phyloP scores from a whole-genome alignment of 176 grass and related monocot species.

The Musa itinerans region DNA sequence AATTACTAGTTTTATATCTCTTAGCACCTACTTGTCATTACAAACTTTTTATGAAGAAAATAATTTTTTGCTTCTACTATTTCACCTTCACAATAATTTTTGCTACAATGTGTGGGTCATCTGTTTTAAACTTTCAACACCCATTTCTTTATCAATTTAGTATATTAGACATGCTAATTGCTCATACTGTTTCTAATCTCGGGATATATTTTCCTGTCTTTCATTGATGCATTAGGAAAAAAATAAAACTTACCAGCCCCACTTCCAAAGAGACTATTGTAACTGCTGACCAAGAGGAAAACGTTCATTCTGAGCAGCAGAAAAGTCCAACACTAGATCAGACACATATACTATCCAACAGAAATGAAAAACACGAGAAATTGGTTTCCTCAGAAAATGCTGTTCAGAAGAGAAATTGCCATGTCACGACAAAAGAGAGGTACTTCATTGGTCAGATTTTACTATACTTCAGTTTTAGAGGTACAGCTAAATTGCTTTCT shows the following conservation, averaged over 20 bases:
- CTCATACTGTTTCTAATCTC: background rate
- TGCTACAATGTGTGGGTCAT: no score
- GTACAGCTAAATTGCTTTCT: no score
- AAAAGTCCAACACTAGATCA: background rate
- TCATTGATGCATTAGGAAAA: slow-evolving; percentile 18
- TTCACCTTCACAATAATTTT: no score
- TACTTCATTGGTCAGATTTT: background rate
- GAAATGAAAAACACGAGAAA: background rate
- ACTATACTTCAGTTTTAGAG: background rate
- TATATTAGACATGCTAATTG: background rate
- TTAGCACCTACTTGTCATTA: no score
- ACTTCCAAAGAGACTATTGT: background rate
- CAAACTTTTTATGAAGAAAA: no score
- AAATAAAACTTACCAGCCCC: background rate
- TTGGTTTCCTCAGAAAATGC: background rate
- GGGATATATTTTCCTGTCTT: background rate
- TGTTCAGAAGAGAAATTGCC: background rate
- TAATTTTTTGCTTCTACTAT: no score
- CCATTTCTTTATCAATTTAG: no score
- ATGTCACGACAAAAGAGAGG: slow-evolving; percentile 8
- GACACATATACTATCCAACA: background rate
- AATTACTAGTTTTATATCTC: no score
- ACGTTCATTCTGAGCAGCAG: background rate
- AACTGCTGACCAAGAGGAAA: slow-evolving; percentile 1
- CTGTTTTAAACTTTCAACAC: no score